These are phyloP conservation scores for Penicillium hordei DNA, from an alignment of 2,329 filamentous ascomycete species.

Conservation along the genomic window DNA sequence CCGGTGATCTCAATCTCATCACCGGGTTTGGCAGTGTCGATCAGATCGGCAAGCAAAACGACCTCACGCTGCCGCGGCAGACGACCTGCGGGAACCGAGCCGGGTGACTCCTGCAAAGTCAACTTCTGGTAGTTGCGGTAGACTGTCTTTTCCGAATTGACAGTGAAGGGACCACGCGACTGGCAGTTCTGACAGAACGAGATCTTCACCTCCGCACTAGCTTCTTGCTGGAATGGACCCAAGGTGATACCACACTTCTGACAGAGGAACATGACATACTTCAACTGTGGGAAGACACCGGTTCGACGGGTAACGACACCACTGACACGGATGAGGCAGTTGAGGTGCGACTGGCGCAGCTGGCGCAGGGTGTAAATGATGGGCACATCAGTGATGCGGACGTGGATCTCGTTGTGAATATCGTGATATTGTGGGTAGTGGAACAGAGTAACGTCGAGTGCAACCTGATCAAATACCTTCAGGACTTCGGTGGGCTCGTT, in stretches of 20 bases:
- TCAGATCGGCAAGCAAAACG: conserved; percentile 93
- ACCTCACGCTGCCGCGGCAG: conserved; percentile 91
- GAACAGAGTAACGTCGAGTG: conserved; percentile 91
- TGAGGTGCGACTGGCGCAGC: conserved; percentile 90
- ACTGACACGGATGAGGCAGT: conserved; percentile 89
- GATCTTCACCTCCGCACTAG: conserved; percentile 93
- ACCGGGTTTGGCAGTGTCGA: conserved; percentile 93
- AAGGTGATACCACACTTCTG: conserved; percentile 87
- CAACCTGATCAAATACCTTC: conserved; percentile 93
- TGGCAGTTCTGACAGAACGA: conserved; percentile 96
- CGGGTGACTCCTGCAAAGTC: conserved; percentile 93
- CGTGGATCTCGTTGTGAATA: conserved; percentile 96
- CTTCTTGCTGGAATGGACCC: conserved; percentile 96
- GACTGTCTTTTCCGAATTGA: conserved; percentile 96
- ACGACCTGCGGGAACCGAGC: conserved; percentile 92
- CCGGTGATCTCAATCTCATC: conserved; percentile 97
- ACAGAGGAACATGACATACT: conserved; percentile 98
- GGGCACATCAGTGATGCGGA: conserved; percentile 91
- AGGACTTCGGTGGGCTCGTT: conserved; percentile 95
- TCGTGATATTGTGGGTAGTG: conserved; percentile 98
- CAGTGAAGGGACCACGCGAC: conserved; percentile 86
- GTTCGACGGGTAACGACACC: conserved; percentile 93
- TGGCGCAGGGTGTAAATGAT: conserved; percentile 94
- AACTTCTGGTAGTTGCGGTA: conserved; percentile 99
- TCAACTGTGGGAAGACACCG: conserved; percentile 95